phyloP scores from a whole-genome alignment of 2,329 filamentous ascomycete genomes.

The Scedosporium boydii region DNA sequence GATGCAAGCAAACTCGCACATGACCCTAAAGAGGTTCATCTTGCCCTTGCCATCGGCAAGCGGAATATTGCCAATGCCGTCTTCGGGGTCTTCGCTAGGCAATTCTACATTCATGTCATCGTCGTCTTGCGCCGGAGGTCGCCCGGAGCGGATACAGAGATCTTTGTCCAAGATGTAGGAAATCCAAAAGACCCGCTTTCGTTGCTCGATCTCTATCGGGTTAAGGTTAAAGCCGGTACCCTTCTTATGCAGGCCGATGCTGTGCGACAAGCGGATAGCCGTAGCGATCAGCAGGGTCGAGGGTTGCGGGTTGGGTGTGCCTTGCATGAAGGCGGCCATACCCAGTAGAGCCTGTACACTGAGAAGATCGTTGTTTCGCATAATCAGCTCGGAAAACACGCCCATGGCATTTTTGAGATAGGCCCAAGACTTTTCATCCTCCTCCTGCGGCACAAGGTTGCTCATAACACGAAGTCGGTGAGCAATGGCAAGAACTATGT shows the following conservation, averaged over 20 bases:
- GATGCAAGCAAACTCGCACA: constrained; percentile 86
- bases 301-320: constrained; percentile 92
- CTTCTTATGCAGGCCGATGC: constrained; percentile 88
- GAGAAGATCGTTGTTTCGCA: constrained; percentile 90
- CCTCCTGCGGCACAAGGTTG: constrained; percentile 79
- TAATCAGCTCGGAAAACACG: constrained; percentile 82
- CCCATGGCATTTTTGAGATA: constrained; percentile 96
- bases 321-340: constrained; percentile 90
- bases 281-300: constrained; percentile 85
- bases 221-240: constrained; percentile 91
- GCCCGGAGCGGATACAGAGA: constrained; percentile 47
- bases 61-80: constrained; percentile 92
- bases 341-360: constrained; percentile 91
- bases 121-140: constrained; percentile 53
- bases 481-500: constrained; percentile 86
- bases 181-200: constrained; percentile 57
- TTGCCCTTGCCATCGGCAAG: constrained; percentile 81
- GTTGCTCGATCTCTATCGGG: constrained; percentile 86
- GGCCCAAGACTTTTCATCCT: constrained; percentile 90
- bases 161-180: constrained; percentile 58
- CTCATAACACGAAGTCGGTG: constrained; percentile 92
- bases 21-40: constrained; percentile 87
- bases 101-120: constrained; percentile 90
- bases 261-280: constrained; percentile 83
- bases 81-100: constrained; percentile 78